A percentile compares a stretch with the other conserved stretches of the same genome.
Conservation (phyloP, 1,284 basidiomycete species). For the Schizopora paradoxa region DNA sequence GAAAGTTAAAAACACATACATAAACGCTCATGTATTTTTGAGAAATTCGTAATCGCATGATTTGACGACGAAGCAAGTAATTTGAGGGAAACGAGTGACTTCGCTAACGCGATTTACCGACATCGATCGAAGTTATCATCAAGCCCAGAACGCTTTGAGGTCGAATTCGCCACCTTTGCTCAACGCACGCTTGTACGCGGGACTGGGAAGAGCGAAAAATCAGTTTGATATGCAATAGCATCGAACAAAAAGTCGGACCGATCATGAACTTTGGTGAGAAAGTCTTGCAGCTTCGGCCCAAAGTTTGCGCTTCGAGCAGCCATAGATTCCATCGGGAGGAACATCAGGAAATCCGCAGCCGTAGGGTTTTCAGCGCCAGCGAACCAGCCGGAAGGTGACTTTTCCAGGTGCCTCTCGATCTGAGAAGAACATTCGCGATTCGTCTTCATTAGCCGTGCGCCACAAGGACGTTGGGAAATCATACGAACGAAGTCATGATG, state of each 20-base stretch:
- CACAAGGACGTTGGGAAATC: not conserved
- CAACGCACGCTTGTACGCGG: constrained; percentile 25
- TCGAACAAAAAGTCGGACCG: constrained; percentile 23
- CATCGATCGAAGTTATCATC: too few relatives aligned
- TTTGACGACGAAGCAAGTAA: too few relatives aligned
- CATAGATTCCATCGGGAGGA: constrained; percentile 31
- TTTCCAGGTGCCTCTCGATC: constrained; percentile 35
- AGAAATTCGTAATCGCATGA: too few relatives aligned
- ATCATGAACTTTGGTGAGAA: constrained; percentile 28
- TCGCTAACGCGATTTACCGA: too few relatives aligned
- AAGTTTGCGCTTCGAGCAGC: constrained; percentile 13
- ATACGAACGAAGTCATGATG: constrained; percentile 29
- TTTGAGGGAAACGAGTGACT: too few relatives aligned
- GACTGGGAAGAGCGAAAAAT: constrained; percentile 17
- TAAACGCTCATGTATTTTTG: too few relatives aligned
- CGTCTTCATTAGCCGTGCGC: constrained; percentile 1
- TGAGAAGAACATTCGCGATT: constrained; percentile 12
- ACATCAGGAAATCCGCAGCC: constrained; percentile 39
- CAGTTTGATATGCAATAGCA: not conserved
- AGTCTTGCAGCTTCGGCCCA: constrained; percentile 27
- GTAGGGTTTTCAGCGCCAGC: constrained; percentile 35
- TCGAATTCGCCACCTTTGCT: constrained; percentile 13
- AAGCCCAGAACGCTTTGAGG: too few relatives aligned
- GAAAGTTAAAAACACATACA: too few relatives aligned
- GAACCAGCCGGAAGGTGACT: constrained; percentile 30